A percentile compares a stretch with the other conserved stretches of the same genome.
phyloP scores from a whole-genome alignment of 306 rosid species.

The Glycine latifolia region DNA sequence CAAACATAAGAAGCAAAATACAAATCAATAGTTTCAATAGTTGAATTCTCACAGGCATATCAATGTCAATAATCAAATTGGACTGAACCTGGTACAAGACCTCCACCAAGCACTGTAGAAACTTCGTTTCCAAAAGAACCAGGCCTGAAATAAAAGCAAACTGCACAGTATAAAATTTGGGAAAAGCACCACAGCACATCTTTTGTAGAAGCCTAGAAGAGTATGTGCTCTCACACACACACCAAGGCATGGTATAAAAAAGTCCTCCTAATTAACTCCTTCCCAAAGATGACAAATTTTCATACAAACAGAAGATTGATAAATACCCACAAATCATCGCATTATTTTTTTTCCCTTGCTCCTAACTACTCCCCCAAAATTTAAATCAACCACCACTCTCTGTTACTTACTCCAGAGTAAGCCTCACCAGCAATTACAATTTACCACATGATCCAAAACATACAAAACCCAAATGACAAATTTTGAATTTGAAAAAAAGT shows the following conservation, averaged over 20 bases:
- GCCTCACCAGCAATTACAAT: not conserved
- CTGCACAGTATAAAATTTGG: no score
- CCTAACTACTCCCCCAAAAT: not conserved
- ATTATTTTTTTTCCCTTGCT: not conserved
- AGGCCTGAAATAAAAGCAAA: no score
- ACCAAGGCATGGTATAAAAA: not conserved
- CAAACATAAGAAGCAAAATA: no score
- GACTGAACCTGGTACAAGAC: no score
- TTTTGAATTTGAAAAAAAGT: not conserved
- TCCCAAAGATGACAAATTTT: not conserved
- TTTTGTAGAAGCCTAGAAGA: not conserved
- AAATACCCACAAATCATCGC: not conserved
- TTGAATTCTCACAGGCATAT: no score
- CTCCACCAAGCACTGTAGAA: no score
- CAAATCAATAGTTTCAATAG: no score
- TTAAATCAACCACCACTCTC: not conserved
- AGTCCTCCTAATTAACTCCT: not conserved
- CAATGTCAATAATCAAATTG: no score
- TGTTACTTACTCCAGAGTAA: not conserved
- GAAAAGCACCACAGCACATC: not conserved
- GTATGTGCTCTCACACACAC: not conserved
- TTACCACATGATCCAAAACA: slow-evolving; percentile 13
- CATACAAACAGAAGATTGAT: not conserved
- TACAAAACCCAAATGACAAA: not conserved
- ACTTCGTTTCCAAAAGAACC: no score